Evolutionary conservation across 495 filamentous ascomycete genomes (phyloP), one percentile per base, ranked within the genome.

Genomic region (Cercophora scortea): DNA sequence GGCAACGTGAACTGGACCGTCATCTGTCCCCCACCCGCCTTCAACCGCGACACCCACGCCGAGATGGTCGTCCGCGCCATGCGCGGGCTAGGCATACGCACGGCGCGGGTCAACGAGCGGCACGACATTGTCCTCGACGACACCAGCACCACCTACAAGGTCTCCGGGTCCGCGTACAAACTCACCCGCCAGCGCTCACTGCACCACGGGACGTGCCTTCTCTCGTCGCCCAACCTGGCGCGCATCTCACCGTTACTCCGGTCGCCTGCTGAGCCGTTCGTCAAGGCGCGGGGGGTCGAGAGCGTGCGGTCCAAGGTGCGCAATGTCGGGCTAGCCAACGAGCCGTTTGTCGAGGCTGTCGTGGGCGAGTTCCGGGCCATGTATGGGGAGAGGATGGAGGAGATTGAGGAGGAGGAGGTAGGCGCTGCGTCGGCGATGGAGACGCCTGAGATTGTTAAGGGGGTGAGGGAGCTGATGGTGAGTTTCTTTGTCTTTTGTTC

Each of bases 1-100:
- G 90, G 90, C 19, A 98, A 98, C 67, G 76, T 94, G 46, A 98
- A 98, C 66, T 98, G 90, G 74, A 84, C 81, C 61, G 88, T 96
- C 19, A 94, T 92, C 45, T 91, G 82, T 53, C 92, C 91, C 1
- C 75, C 84, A 0, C 69, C 71, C 0, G 66, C 63, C 6, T 96
- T 97, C 62, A 83, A 89, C 40, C 80, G 92, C 7, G 80, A 96
- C 68, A 87, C 82, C 59, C 89, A 96, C 71, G 90, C 90, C 9
- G 81, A 87, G 61, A 94, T 96, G 88, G 84, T 98, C 3, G 87
- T 87, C 42, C 80, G 82, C 16, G 92, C 89, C 10, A 73, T 98
- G 45, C 71, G 77, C 41, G 55, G 60, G 2, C 77, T 79, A 53
- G 79, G 72, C 2, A 67, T 77, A 1, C 54, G 58, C 1, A 60